Percentiles rank a stretch among this genome's conserved stretches.
phyloP scores from a whole-genome alignment of 2,329 filamentous ascomycete species.

The Curvularia sp. region DNA sequence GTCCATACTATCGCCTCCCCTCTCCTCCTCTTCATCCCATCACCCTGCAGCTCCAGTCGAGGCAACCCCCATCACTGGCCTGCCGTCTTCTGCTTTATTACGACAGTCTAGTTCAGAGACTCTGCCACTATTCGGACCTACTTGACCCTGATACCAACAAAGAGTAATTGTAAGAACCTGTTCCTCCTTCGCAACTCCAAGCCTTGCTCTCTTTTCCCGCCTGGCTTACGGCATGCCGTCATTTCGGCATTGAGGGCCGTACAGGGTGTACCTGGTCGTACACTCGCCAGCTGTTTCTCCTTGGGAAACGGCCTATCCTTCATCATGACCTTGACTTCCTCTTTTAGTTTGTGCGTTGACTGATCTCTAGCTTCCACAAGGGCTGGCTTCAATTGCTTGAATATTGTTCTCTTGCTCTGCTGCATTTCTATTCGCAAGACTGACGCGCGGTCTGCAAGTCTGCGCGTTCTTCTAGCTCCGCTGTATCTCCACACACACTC shows the following conservation, averaged over 20 bases:
- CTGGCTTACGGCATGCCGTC: conserved; percentile 9
- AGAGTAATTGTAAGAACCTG: conserved; percentile 36
- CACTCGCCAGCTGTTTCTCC: conserved; percentile 19
- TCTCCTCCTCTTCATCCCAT: conserved; percentile 26
- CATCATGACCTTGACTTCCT: conserved; percentile 28
- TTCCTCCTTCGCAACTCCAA: conserved; percentile 16
- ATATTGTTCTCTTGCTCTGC: conserved; percentile 30
- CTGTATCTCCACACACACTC: conserved; percentile 28
- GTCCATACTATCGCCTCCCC: conserved; percentile 31
- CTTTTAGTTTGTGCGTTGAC: conserved; percentile 33
- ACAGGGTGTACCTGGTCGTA: conserved; percentile 26
- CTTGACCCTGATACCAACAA: conserved; percentile 21
- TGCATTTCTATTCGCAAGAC: conserved; percentile 26
- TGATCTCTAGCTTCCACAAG: conserved; percentile 42
- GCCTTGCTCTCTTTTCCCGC: conserved; percentile 2
- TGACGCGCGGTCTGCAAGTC: conserved; percentile 24
- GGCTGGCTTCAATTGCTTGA: conserved; percentile 33
- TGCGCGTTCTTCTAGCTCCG: conserved; percentile 29
- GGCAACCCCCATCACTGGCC: conserved; percentile 15
- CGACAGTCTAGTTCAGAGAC: not conserved
- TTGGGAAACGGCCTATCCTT: conserved; percentile 13
- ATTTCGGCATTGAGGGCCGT: conserved; percentile 1
- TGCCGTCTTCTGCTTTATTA: conserved; percentile 9
- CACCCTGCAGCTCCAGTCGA: conserved; percentile 21
- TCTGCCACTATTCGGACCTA: not conserved